Percentiles rank a stretch among this genome's conserved stretches.
Evolutionary conservation across 805 yeast genomes (phyloP).

Genomic region (Candida taoyuanica): DNA sequence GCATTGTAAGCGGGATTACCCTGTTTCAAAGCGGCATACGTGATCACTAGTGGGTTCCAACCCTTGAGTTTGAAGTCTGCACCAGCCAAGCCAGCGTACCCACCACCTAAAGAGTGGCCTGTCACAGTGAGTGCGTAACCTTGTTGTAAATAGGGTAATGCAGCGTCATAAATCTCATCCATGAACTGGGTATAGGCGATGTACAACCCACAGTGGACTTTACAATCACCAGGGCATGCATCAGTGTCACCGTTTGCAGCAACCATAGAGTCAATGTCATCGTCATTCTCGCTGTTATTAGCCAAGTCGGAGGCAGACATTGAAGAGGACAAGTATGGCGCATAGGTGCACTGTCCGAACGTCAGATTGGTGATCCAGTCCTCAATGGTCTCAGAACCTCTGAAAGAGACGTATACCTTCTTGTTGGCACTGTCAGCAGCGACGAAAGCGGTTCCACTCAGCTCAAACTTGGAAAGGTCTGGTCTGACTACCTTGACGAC

Average conservation of each 20-base stretch:
- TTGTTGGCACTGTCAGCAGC: conserved; percentile 42
- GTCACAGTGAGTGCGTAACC: conserved; percentile 44
- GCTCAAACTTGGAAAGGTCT: conserved; percentile 30
- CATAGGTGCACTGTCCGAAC: conserved; percentile 1
- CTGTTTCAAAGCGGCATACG: conserved; percentile 62
- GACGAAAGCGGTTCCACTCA: conserved; percentile 51
- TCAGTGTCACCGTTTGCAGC: conserved; percentile 6
- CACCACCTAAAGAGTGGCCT: conserved; percentile 81
- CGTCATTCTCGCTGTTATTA: background rate
- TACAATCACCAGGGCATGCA: conserved; percentile 44
- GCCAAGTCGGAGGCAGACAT: conserved; percentile 2
- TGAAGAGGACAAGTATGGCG: conserved; percentile 2
- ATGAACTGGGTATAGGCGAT: conserved; percentile 41
- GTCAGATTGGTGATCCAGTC: conserved; percentile 64
- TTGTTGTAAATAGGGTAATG: conserved; percentile 32
- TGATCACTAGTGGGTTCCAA: conserved; percentile 48
- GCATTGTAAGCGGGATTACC: conserved; percentile 48
- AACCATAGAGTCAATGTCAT: background rate
- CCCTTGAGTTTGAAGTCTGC: conserved; percentile 58
- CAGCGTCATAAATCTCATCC: conserved; percentile 31
- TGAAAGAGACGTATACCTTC: conserved; percentile 47
- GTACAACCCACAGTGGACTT: conserved; percentile 62
- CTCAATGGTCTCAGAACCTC: conserved; percentile 57
- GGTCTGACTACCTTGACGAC: conserved; percentile 16
- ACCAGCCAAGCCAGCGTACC: conserved; percentile 58